Percentiles rank a stretch among this genome's conserved stretches.
phyloP scores from a whole-genome alignment of 2,329 filamentous ascomycete species.

The Cryphonectria naterciae region DNA sequence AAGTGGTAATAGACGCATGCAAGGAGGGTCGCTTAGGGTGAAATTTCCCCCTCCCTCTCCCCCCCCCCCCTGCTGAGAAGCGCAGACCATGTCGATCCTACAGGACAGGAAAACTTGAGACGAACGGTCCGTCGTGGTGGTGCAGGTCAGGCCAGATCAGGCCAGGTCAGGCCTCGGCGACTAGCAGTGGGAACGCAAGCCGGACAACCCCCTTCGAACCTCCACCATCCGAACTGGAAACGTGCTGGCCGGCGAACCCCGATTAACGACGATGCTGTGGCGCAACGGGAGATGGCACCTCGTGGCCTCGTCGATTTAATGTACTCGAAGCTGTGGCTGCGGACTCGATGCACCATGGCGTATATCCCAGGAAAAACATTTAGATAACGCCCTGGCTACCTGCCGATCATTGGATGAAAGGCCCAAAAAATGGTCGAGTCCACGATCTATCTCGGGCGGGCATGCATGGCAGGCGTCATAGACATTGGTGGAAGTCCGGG shows the following conservation, averaged over 20 bases:
- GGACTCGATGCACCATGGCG: background rate
- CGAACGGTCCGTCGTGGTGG: slow-evolving; percentile 10
- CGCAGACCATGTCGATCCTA: background rate
- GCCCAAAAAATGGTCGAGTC: background rate
- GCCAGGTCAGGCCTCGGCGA: slow-evolving; percentile 20
- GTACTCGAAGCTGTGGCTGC: background rate
- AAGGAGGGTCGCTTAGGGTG: background rate
- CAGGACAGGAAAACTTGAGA: slow-evolving; percentile 19
- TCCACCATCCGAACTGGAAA: slow-evolving; percentile 3
- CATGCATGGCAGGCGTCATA: background rate
- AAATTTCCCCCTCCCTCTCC: too few relatives aligned
- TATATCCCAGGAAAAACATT: background rate
- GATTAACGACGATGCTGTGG: background rate
- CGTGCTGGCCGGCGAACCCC: slow-evolving; percentile 4
- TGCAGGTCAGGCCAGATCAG: slow-evolving; percentile 4
- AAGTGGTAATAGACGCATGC: background rate
- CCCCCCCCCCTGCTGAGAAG: background rate
- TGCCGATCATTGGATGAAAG: background rate
- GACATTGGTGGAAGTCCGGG: slow-evolving; percentile 15
- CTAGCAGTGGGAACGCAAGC: slow-evolving; percentile 19
- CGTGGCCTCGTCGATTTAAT: background rate
- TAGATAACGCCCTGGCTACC: background rate
- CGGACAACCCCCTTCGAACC: slow-evolving; percentile 3
- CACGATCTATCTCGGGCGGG: background rate
- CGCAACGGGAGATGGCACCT: background rate